Base-by-base conservation (phyloP, 139 green algal species). In the Micromonas pusilla region DNA sequence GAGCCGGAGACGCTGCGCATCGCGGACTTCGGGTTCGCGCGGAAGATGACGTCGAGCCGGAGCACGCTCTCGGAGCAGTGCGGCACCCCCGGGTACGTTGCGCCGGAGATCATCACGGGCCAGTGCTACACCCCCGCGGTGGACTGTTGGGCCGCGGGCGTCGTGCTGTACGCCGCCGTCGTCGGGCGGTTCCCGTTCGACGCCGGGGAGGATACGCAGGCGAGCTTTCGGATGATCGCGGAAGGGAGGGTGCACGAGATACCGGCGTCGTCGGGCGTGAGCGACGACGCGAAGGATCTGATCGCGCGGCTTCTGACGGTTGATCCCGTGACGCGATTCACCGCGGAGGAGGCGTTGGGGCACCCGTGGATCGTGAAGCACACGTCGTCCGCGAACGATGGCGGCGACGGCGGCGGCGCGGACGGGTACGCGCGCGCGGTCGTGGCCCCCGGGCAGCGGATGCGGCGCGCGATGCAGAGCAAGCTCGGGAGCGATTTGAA, bases 21-120 rank as follows among this genome's bases (percentile, higher is more conserved):
- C 62, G 97, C 92, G 28, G 93, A 97, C 83, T 97, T 97, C 85
- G 93, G 93, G 6, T 84, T 97, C 4, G 73, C 73, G 37, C 83
- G 77, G 52, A 34, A 78, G 4, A 73, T 86, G 30, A 45, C 66
- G 23, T 75, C 70, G 23, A 30, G 28, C 30, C 73, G 57, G 16
- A 62, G 68, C 45, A 62, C 52, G n/a, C 39, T 82, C 5, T 37
- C 39, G 21, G 76, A 73, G 3, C 57, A 81, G 13, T 84, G 84
- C 78, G 82, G 79, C 70, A 79, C 73, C 28, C 63, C 84, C 23
- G 74, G 81, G 26, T 86, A 86, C 66, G 74, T 86, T 3, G 60
- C 82, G 38, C 82, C 82, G 21, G 82, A 86, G 54, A 34, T 79
- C 23, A 57, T 86, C 19, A 36, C 23, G 5, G 23, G 45, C 5